A percentile compares a stretch with the other conserved stretches of the same genome.
Conservation (phyloP, 371 early-diverging fungal species). For the Fennellomyces sp. region DNA sequence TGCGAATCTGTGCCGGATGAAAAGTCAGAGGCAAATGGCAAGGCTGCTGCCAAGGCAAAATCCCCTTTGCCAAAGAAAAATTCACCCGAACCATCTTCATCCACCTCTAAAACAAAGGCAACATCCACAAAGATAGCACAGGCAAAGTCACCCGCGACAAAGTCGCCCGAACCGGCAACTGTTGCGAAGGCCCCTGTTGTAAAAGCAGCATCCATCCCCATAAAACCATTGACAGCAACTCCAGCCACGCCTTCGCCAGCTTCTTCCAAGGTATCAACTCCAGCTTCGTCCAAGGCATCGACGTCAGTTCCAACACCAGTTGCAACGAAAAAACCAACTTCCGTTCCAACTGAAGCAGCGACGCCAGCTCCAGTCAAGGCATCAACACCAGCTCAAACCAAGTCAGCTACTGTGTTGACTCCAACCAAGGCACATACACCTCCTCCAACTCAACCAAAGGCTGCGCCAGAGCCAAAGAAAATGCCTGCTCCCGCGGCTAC, state of each 20-base stretch:
- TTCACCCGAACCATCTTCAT: too few relatives aligned
- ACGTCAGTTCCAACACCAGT: background rate
- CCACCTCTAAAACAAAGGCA: too few relatives aligned
- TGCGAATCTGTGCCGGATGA: background rate
- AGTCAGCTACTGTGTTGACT: background rate
- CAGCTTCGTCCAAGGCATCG: background rate
- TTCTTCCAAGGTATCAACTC: background rate
- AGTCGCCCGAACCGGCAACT: too few relatives aligned
- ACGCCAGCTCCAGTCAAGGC: slow-evolving; percentile 38
- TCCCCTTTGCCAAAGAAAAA: too few relatives aligned
- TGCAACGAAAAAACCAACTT: background rate
- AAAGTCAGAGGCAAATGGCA: background rate
- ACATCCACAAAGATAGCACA: too few relatives aligned
- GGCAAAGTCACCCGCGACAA: too few relatives aligned
- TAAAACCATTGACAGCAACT: background rate
- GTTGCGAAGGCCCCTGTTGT: too few relatives aligned
- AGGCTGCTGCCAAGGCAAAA: background rate
- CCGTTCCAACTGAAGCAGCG: slow-evolving; percentile 44
- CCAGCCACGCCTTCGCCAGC: background rate
- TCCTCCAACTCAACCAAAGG: too few relatives aligned
- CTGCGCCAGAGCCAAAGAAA: background rate
- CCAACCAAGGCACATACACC: background rate
- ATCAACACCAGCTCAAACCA: background rate
- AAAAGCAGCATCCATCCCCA: too few relatives aligned
- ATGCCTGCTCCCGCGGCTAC: background rate